phyloP scores from a whole-genome alignment of 371 early-diverging fungal genomes.

The Mortierella sp. region DNA sequence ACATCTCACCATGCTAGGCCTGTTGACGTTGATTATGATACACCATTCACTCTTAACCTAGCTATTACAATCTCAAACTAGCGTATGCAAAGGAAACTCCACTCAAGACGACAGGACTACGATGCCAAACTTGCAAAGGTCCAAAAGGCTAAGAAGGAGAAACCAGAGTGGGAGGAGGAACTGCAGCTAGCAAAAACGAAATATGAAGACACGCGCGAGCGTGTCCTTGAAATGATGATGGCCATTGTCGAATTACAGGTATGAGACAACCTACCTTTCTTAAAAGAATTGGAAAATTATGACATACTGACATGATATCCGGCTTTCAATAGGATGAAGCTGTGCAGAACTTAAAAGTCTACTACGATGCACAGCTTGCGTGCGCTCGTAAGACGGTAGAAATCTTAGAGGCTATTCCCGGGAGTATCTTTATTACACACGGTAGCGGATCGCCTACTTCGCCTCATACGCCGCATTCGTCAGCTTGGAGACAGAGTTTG shows the following conservation, averaged over 20 bases:
- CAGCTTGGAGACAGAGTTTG: constrained; percentile 27
- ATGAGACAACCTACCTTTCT: constrained; percentile 9
- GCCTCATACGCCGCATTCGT: constrained; percentile 8
- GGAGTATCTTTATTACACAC: constrained; percentile 30
- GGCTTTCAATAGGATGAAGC: constrained; percentile 47
- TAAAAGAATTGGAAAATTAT: no score
- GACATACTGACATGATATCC: no score
- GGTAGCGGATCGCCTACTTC: constrained; percentile 31
- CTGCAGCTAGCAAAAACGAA: constrained; percentile 88
- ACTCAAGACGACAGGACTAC: constrained; percentile 90
- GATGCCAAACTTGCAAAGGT: constrained; percentile 91
- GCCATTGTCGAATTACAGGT: constrained; percentile 78
- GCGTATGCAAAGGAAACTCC: constrained; percentile 70
- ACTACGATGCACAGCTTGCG: constrained; percentile 65
- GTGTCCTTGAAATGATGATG: constrained; percentile 75
- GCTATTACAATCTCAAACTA: neutral
- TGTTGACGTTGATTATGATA: neutral
- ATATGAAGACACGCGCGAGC: constrained; percentile 90
- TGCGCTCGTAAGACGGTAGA: constrained; percentile 60
- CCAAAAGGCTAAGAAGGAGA: constrained; percentile 91
- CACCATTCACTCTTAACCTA: neutral
- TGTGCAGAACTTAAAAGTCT: constrained; percentile 57
- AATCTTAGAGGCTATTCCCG: constrained; percentile 58
- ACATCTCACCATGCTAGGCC: constrained; percentile 6
- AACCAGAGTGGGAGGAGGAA: constrained; percentile 91